These are phyloP conservation scores for Eragrostis nindensis DNA, from an alignment of 176 grass and related monocot genomes.

Conservation along the genomic window DNA sequence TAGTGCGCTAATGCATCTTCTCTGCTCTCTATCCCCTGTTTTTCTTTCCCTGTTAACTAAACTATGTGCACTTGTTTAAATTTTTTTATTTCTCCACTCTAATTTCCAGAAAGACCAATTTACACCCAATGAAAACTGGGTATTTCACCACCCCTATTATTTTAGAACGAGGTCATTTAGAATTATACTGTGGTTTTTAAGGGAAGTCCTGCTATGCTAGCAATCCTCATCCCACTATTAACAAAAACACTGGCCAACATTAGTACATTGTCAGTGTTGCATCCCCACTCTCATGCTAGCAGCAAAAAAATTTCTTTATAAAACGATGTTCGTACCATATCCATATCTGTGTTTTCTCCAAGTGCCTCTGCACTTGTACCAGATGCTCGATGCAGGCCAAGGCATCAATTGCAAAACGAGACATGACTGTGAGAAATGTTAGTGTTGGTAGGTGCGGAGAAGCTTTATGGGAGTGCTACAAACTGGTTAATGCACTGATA, in stretches of 20 bases:
- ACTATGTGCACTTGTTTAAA: not conserved
- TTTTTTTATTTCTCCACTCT: not conserved
- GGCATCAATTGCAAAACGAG: not conserved
- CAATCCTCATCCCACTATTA: not conserved
- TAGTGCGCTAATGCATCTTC: not conserved
- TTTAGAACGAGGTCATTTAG: not conserved
- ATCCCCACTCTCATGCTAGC: not conserved
- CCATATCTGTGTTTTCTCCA: not conserved
- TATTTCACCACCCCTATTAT: not conserved
- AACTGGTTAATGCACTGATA: not conserved
- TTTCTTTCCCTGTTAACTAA: not conserved
- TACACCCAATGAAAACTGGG: not conserved
- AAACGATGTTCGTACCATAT: not conserved
- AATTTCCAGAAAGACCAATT: slow-evolving; percentile 4
- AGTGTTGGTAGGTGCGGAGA: not conserved
- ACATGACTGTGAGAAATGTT: not conserved
- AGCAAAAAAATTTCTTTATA: not conserved
- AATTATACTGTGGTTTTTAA: slow-evolving; percentile 1
- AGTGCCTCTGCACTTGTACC: not conserved
- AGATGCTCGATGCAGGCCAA: not conserved
- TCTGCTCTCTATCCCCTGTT: not conserved
- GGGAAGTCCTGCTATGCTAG: not conserved
- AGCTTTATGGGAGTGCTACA: not conserved
- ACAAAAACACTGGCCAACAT: not conserved
- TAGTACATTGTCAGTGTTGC: not conserved